Evolutionary conservation across 225 moss, liverwort and hornwort species (phyloP), one percentile per base, ranked within the genome.

Genomic region (Pleurozium schreberi): DNA sequence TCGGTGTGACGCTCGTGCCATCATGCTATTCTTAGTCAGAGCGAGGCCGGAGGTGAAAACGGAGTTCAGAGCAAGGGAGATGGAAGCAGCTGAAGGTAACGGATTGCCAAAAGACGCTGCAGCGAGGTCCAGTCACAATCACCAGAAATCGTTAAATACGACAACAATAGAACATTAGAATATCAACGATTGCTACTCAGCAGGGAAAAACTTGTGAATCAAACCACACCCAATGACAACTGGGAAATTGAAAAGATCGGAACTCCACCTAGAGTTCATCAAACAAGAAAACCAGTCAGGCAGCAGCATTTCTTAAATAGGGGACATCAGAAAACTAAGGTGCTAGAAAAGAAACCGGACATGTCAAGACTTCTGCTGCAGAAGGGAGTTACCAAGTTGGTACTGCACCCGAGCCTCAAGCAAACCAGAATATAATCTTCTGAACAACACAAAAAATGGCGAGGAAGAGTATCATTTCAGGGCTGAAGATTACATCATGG

Each of bases 11-110:
- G 91, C 87, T 85, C 88, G 92, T 76, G 88, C 74, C 84, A 89
- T 77, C 86, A 57, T 63, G 66, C 77, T 88, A 42, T 60, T 88
- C 89, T 92, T 92, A 52, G 91, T 52, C 74, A 92, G 74, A 88
- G 90, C 60, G 49, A 95, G 84, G 74, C 92, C 68, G 78, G 93
- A 91, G 83, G 89, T 78, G 76, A 95, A 83, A 50, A 95, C 88
- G 70, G 95, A 93, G 89, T 91, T 92, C 49, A 95, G 90, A 83
- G 95, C 95, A 88, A 95, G 93, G 62, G 95, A 95, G 64, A 95
- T 93, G 63, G 95, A 93, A 75, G 93, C 95, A 86, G 91, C 86
- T 64, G 86, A 90, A 60, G 78, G 89, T 47, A 93, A 60, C 12
- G 90, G 91, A 87, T 93, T 90, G 77, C 88, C 86, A 87, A 86